Evolutionary conservation across 352 stramenopile genomes (phyloP).

Genomic region (Pythium dissimile): DNA sequence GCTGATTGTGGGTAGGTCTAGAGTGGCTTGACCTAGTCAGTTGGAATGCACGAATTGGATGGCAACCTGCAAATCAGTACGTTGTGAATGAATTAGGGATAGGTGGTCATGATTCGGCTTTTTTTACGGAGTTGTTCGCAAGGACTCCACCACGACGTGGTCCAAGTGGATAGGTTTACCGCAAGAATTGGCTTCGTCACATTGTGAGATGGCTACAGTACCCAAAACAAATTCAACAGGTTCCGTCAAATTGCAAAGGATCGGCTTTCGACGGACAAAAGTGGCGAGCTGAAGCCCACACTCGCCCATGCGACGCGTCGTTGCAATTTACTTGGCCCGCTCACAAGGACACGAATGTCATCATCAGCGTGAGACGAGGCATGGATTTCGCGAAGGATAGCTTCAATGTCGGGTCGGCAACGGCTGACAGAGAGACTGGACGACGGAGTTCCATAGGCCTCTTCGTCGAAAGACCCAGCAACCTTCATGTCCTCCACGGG

Average conservation of each 20-base stretch:
- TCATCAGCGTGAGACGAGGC: neutral
- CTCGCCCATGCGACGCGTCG: slow-evolving; percentile 2
- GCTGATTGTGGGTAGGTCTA: neutral
- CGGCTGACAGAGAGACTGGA: slow-evolving; percentile 2
- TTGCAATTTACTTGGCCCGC: slow-evolving; percentile 17
- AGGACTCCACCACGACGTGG: too few relatives aligned
- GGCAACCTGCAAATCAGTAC: too few relatives aligned
- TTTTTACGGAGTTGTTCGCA: too few relatives aligned
- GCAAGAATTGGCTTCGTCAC: too few relatives aligned
- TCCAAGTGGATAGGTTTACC: too few relatives aligned
- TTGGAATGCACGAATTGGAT: too few relatives aligned
- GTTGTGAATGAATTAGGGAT: too few relatives aligned
- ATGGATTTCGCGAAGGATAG: slow-evolving; percentile 12
- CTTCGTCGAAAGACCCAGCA: neutral
- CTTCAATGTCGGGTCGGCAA: slow-evolving; percentile 9
- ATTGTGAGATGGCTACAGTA: slow-evolving; percentile 2
- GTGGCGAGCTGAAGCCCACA: slow-evolving; percentile 2
- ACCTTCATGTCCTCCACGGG: neutral
- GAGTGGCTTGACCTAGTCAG: too few relatives aligned
- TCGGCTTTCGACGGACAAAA: slow-evolving; percentile 19
- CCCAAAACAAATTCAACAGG: slow-evolving; percentile 1
- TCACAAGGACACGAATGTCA: slow-evolving; percentile 17
- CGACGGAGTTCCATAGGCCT: neutral
- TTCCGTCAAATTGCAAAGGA: slow-evolving; percentile 18
- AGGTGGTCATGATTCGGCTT: too few relatives aligned